A percentile compares a stretch with the other conserved stretches of the same genome.
Conservation (phyloP, 768 basidiomycete species). For the Pholiota microspora region DNA sequence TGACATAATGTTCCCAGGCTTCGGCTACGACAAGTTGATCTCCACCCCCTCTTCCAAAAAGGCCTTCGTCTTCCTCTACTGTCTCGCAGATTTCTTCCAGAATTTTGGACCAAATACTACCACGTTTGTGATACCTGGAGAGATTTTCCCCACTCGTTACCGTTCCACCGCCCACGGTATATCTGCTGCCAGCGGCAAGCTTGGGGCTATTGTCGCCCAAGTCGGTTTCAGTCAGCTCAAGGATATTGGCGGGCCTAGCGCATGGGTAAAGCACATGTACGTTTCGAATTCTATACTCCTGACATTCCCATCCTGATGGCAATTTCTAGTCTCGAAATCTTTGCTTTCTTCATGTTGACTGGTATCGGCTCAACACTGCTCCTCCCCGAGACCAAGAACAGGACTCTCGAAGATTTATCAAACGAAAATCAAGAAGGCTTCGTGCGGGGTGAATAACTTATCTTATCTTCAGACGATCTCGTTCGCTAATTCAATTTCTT, state of each 20-base stretch:
- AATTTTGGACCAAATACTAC: slow-evolving; percentile 85
- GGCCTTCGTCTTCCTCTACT: slow-evolving; percentile 81
- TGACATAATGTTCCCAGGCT: slow-evolving; percentile 44
- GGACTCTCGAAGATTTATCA: slow-evolving; percentile 68
- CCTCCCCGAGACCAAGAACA: slow-evolving; percentile 74
- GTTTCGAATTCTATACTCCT: too few relatives aligned
- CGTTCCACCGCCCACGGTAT: slow-evolving; percentile 85
- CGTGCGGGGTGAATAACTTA: slow-evolving; percentile 30
- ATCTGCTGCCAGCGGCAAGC: slow-evolving; percentile 78
- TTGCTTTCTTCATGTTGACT: slow-evolving; percentile 85
- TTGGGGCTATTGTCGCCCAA: slow-evolving; percentile 80
- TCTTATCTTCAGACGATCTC: not conserved
- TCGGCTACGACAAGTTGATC: slow-evolving; percentile 59
- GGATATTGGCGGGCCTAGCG: slow-evolving; percentile 64
- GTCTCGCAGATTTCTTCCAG: slow-evolving; percentile 87
- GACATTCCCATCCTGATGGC: not conserved
- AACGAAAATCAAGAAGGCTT: slow-evolving; percentile 69
- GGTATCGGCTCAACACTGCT: slow-evolving; percentile 81
- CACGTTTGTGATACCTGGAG: slow-evolving; percentile 80
- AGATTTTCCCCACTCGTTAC: slow-evolving; percentile 86
- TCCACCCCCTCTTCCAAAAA: slow-evolving; percentile 39
- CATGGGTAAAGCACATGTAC: slow-evolving; percentile 68
- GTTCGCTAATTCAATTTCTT: not conserved
- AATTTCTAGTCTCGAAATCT: slow-evolving; percentile 61
- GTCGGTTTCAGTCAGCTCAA: slow-evolving; percentile 70